phyloP scores from a whole-genome alignment of 805 yeast species.

The Sungouiella blattae region DNA sequence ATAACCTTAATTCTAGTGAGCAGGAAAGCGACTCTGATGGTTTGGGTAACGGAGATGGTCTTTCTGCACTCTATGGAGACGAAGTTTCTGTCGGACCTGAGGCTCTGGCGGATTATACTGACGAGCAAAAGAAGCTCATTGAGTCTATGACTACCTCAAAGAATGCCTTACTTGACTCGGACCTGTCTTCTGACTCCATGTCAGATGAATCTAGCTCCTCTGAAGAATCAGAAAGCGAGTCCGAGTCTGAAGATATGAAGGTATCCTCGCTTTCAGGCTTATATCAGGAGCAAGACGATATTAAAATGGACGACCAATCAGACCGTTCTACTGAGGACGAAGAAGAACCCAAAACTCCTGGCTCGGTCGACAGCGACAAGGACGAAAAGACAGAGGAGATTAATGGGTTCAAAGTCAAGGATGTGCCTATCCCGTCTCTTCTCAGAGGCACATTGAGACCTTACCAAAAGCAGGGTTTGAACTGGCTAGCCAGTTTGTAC shows the following conservation, averaged over 20 bases:
- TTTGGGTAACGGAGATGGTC: constrained; percentile 11
- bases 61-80: constrained; percentile 33
- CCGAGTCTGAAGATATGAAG: constrained; percentile 3
- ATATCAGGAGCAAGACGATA: constrained; percentile 9
- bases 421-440: constrained; percentile 74
- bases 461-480: constrained; percentile 93
- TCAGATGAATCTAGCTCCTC: constrained; percentile 13
- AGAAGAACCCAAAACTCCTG: constrained; percentile 11
- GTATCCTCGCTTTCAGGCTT: constrained; percentile 4
- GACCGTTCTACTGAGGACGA: constrained; percentile 5
- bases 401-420: constrained; percentile 44
- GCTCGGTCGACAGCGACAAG: constrained; percentile 5
- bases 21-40: constrained; percentile 8
- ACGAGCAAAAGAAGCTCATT: constrained; percentile 31
- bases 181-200: constrained; percentile 17
- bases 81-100: constrained; percentile 5
- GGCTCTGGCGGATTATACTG: constrained; percentile 24
- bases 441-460: constrained; percentile 81
- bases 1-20: constrained; percentile 18
- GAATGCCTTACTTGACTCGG: constrained; percentile 17
- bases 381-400: constrained; percentile 28
- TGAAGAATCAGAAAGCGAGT: constrained; percentile 5
- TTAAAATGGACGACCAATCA: no score
- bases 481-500: constrained; percentile 94
- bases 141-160: constrained; percentile 12